A percentile compares a stretch with the other conserved stretches of the same genome.
Conservation (phyloP, 495 filamentous ascomycete species). For the Daldinia grandis region DNA sequence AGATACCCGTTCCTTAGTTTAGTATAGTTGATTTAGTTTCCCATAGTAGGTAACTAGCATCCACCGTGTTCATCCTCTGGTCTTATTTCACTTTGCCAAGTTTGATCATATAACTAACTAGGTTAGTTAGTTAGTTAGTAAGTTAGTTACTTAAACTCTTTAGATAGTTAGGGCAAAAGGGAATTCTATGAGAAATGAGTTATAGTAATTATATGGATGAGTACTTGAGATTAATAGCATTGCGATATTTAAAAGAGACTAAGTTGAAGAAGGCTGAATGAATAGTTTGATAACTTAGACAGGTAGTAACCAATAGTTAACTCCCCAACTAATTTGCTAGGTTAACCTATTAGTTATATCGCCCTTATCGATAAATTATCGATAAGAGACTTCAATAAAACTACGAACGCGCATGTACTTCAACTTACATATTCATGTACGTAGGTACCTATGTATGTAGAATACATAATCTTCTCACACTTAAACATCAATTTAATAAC, state of each 20-base stretch:
- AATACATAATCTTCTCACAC: not conserved
- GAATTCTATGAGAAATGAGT: not conserved
- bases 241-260: not conserved
- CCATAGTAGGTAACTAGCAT: too few species aligned
- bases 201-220: not conserved
- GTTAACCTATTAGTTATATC: not conserved
- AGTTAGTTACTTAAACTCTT: too few species aligned
- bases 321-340: too few species aligned
- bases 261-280: not conserved
- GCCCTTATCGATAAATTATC: constrained; percentile 8
- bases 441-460: not conserved
- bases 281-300: too few species aligned
- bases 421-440: not conserved
- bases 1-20: not conserved
- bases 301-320: too few species aligned
- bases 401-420: not conserved
- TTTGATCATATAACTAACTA: too few species aligned
- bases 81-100: not conserved
- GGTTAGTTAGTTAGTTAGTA: too few species aligned
- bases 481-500: not conserved
- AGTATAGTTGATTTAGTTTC: too few species aligned
- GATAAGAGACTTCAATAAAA: constrained; percentile 19
- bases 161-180: too few species aligned
- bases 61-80: not conserved
- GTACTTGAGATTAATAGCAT: not conserved